Evolutionary conservation across 1,284 basidiomycete genomes (phyloP), one percentile per base, ranked within the genome.

Genomic region (Ustilago shanxiensis): DNA sequence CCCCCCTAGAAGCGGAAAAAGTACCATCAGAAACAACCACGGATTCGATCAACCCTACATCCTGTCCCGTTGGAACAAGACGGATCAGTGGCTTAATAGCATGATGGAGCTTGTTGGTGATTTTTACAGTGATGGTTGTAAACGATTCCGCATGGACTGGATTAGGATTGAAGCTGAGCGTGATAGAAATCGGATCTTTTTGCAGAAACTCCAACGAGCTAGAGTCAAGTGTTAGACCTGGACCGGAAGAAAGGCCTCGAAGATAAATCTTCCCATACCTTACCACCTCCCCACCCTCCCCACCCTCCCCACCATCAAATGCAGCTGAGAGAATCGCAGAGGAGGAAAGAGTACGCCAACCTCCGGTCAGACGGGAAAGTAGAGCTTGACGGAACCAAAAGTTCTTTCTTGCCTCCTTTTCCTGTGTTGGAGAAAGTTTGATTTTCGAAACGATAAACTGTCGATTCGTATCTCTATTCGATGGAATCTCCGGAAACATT

Each of bases 351-450:
- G 63, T 95, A 80, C 89, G 90, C 95, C 95, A 98, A 14, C 88
- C 88, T 10, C 92, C 92, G 20, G 87, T 88, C 7, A 97, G 85
- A 49, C 88, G 87, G 47, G 90, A 89, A 79, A 97, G 90, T 13
- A 98, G 87, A 72, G 92, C 90, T 84, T 98, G 93, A 31, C 95
- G 89, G 83, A 95, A 95, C 96, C 95, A 98, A 87, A 98, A 98
- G 16, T 95, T 85, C 81, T 93, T 92, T 37, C 91, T 89, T 79
- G 93, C 91, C 10, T 88, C 83, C 41, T 87, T 88, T 70, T 91
- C 89, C 79, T 94, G 91, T 47, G 87, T 87, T 4, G 87, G 85
- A 1, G 91, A 89, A 60, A 93, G 87, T 61, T 89, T 89, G 11
- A 91, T 90, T 81, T 93, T 93, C 22, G 91, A 89, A 0, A 98